Base-by-base conservation (phyloP, 139 green algal species). In the Chlamydomonas schloesseri region DNA sequence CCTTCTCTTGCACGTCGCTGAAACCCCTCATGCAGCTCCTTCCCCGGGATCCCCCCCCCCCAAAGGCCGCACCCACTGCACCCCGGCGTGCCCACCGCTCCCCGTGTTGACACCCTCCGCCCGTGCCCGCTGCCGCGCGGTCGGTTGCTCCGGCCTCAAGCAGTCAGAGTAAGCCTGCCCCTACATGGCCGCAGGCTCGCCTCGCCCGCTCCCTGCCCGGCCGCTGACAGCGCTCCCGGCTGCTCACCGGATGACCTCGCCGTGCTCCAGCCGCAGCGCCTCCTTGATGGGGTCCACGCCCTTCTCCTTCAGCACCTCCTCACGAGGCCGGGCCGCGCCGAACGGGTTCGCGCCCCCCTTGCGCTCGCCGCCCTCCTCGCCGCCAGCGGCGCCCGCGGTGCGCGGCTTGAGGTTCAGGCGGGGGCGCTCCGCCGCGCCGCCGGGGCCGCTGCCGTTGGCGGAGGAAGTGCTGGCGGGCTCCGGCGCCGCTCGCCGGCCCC, bases 271-370 rank as follows among this genome's bases (percentile, higher is more conserved):
- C 89, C 91, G 90, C 8, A 93, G 70, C n/a, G 94, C 88, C 87
- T 96, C 91, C 91, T 95, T 95, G 21, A 87, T 70, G 13, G 86
- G 83, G 88, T 98, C 94, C n/a, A 92, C 86, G 53, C 95, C 95
- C 91, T 98, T 95, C 94, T 98, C 96, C 83, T 92, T 93, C 70
- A 99, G 88, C 77, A 98, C 94, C 88, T 98, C 95, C 93, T 99
- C 96, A 20, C 96, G 90, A 5, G 96, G 96, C 55, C 93, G 88
- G 0, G 96, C 96, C 1, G 90, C 93, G 34, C 96, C 96, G 94
- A 99, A 99, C 6, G 92, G 93, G 81, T 95, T 98, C 85, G 67
- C 9, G 46, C 47, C 67, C 0, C 57, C 67, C 76, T 91, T 94
- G 58, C 46, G 34, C 58, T 76, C 64, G 42, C 79, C 75, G 21